Conservation (phyloP, 2,329 filamentous ascomycete genomes). For the Huntiella moniliformis region DNA sequence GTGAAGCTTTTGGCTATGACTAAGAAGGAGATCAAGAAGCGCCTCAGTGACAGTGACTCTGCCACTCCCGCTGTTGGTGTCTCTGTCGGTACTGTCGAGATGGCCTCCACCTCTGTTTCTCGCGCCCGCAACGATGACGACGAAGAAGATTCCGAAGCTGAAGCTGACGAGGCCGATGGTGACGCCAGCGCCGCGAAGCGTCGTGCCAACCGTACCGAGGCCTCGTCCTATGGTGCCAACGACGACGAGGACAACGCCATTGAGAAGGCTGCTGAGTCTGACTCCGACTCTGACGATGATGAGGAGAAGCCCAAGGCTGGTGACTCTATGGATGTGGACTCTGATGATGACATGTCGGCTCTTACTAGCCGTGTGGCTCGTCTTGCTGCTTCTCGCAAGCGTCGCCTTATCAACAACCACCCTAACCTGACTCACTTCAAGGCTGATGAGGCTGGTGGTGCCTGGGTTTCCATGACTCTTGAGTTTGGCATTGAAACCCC, state of each 20-base stretch:
- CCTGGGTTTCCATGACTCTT: conserved; percentile 63
- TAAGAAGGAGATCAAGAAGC: conserved; percentile 68
- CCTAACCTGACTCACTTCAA: conserved; percentile 56
- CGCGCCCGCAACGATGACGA: conserved; percentile 35
- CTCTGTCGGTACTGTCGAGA: conserved; percentile 34
- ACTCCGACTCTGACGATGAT: conserved; percentile 37
- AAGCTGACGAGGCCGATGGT: conserved; percentile 57
- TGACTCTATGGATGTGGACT: conserved; percentile 22
- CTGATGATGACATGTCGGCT: conserved; percentile 12
- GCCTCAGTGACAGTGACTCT: conserved; percentile 42
- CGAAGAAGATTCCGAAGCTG: conserved; percentile 50
- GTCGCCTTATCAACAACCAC: conserved; percentile 44
- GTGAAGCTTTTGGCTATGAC: conserved; percentile 51
- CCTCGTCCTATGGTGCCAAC: conserved; percentile 75
- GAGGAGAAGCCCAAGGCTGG: conserved; percentile 22
- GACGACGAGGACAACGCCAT: conserved; percentile 79
- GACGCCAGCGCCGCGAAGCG: conserved; percentile 61
- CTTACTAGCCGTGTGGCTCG: conserved; percentile 8
- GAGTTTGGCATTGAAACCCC: conserved; percentile 64
- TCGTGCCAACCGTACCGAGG: conserved; percentile 58
- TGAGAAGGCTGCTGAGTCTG: conserved; percentile 38
- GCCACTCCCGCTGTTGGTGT: conserved; percentile 57
- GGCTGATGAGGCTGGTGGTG: conserved; percentile 57
- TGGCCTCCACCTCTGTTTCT: conserved; percentile 23
- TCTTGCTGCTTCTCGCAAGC: conserved; percentile 27